Percentiles rank a stretch among this genome's conserved stretches.
Evolutionary conservation across 306 rosid species (phyloP).

Genomic region (Begonia fuchsioides): DNA sequence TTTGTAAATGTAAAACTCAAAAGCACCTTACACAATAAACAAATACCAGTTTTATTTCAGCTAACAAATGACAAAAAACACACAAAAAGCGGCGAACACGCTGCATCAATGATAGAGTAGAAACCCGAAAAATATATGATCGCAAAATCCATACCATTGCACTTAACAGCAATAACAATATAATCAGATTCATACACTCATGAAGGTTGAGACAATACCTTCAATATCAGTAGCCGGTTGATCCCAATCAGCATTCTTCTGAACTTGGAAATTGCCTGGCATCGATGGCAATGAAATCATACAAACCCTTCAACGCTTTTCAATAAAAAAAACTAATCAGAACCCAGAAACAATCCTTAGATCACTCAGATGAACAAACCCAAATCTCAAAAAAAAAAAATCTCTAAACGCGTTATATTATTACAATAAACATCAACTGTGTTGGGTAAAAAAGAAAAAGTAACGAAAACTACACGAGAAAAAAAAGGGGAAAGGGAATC

Average conservation of each 20-base stretch:
- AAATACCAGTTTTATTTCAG: too few species aligned
- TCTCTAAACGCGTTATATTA: too few species aligned
- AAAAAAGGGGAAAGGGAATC: too few species aligned
- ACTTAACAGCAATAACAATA: conserved; percentile 8
- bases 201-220: conserved; percentile 28
- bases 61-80: background rate
- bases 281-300: conserved; percentile 34
- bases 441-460: too few species aligned
- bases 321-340: conserved; percentile 31
- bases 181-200: conserved; percentile 26
- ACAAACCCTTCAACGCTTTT: conserved; percentile 11
- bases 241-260: conserved; percentile 51
- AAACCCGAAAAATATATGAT: background rate
- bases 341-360: conserved; percentile 25
- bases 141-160: too few species aligned
- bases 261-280: conserved; percentile 73
- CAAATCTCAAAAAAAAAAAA: background rate
- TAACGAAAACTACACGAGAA: too few species aligned
- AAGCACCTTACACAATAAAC: background rate
- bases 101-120: background rate
- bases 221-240: conserved; percentile 55
- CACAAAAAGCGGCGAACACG: background rate
- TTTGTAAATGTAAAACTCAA: background rate
- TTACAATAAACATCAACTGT: too few species aligned
- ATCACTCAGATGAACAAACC: conserved; percentile 7